These are phyloP conservation scores for Biscogniauxia mediterranea DNA, from an alignment of 2,329 filamentous ascomycete species.

Conservation along the genomic window DNA sequence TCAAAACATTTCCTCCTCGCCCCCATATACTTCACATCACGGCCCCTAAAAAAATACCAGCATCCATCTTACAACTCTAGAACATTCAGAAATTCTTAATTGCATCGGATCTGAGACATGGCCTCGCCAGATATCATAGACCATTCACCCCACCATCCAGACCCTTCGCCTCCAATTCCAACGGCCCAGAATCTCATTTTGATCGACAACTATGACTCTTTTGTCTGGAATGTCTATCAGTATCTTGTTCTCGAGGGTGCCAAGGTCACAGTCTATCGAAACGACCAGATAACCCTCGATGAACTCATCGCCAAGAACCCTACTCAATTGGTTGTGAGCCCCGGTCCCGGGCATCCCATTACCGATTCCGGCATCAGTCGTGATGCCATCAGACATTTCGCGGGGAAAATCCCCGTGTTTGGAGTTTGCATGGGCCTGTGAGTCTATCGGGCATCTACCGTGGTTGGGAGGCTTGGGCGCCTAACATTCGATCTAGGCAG, in stretches of 20 bases:
- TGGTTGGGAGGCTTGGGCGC: neutral
- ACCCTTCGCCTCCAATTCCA: conserved; percentile 67
- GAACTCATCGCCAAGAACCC: conserved; percentile 81
- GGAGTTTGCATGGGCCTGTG: conserved; percentile 99
- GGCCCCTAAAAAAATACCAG: neutral
- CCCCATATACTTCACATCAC: neutral
- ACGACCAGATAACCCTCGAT: conserved; percentile 85
- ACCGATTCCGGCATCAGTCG: conserved; percentile 93
- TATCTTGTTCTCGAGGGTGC: conserved; percentile 97
- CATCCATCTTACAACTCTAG: neutral
- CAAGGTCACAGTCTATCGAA: conserved; percentile 83
- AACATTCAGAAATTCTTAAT: neutral
- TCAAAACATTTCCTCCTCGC: neutral
- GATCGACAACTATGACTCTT: conserved; percentile 99
- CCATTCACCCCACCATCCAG: conserved; percentile 83
- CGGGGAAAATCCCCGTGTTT: conserved; percentile 90
- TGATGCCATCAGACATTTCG: conserved; percentile 86
- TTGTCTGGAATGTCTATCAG: conserved; percentile 99
- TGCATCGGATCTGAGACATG: conserved; percentile 37
- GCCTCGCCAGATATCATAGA: conserved; percentile 58
- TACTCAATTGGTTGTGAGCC: conserved; percentile 91
- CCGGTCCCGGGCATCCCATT: conserved; percentile 87
- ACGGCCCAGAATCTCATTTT: conserved; percentile 88
- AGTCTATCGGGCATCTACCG: conserved; percentile 37
- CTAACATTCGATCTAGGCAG: conserved; percentile 54